Percentiles rank a stretch among this genome's conserved stretches.
Conservation (phyloP, 441 rosid species). For the Aquilaria agallochum region DNA sequence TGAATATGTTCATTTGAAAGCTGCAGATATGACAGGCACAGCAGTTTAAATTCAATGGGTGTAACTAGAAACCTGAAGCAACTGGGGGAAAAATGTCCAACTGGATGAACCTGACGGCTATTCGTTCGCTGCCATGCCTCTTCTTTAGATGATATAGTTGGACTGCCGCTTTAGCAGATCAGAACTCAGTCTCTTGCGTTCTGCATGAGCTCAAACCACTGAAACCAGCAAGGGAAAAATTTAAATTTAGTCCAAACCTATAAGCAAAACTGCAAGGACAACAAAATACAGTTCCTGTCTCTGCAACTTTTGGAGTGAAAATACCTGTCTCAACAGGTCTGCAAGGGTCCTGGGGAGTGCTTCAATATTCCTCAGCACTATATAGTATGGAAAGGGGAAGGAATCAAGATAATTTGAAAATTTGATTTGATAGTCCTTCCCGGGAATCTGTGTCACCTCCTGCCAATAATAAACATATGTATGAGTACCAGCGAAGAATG, state of each 20-base stretch:
- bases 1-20: too few species aligned
- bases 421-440: constrained; percentile 28
- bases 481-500: neutral
- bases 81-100: too few species aligned
- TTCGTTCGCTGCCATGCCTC: too few species aligned
- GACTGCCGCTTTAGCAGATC: too few species aligned
- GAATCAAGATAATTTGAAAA: constrained; percentile 69
- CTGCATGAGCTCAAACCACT: constrained; percentile 99
- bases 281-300: too few species aligned
- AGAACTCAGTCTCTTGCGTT: constrained; percentile 42
- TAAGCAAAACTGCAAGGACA: neutral
- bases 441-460: constrained; percentile 46
- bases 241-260: neutral
- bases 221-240: constrained; percentile 13
- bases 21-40: too few species aligned
- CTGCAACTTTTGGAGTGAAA: neutral
- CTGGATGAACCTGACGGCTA: too few species aligned
- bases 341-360: constrained; percentile 91
- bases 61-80: too few species aligned
- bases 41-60: too few species aligned
- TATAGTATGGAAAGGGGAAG: constrained; percentile 90
- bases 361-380: constrained; percentile 75
- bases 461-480: constrained; percentile 14
- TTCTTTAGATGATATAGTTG: too few species aligned
- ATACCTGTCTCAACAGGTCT: constrained; percentile 94